These are phyloP conservation scores for Sporothrix euskadiensis DNA, from an alignment of 2,329 filamentous ascomycete genomes.

Conservation along the genomic window DNA sequence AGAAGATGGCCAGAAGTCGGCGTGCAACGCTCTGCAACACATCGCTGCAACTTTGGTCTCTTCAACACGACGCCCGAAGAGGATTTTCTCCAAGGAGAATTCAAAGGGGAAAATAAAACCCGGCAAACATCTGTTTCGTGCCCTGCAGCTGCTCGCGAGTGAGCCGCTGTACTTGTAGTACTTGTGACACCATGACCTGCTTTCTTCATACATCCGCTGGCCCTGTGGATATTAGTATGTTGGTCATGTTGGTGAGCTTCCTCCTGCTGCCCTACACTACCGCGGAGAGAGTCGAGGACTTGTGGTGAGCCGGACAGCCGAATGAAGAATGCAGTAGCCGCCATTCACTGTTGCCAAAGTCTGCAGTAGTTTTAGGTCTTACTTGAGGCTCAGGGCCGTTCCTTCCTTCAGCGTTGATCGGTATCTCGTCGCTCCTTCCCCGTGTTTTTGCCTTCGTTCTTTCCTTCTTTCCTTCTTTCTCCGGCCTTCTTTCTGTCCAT, in stretches of 20 bases:
- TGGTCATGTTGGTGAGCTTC: neutral
- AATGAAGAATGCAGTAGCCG: neutral
- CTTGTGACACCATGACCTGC: neutral
- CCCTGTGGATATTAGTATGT: neutral
- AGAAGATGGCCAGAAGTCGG: neutral
- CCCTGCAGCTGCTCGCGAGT: neutral
- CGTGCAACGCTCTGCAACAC: neutral
- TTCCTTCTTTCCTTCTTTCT: neutral
- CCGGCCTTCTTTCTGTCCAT: neutral
- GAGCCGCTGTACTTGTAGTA: neutral
- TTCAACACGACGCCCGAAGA: neutral
- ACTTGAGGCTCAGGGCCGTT: neutral
- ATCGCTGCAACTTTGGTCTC: neutral
- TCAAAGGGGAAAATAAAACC: conserved; percentile 18
- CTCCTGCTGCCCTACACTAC: conserved; percentile 1
- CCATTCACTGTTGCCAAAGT: neutral
- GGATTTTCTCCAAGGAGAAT: conserved; percentile 12
- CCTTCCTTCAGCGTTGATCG: neutral
- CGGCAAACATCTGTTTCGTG: neutral
- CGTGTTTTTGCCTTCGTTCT: neutral
- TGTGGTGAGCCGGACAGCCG: neutral
- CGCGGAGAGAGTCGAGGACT: neutral
- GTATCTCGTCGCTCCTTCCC: neutral
- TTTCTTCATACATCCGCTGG: neutral
- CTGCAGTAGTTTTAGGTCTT: neutral